Evolutionary conservation across 331 rosid species (phyloP), one percentile per base, ranked within the genome.

Genomic region (Erythrophleum ivorense): DNA sequence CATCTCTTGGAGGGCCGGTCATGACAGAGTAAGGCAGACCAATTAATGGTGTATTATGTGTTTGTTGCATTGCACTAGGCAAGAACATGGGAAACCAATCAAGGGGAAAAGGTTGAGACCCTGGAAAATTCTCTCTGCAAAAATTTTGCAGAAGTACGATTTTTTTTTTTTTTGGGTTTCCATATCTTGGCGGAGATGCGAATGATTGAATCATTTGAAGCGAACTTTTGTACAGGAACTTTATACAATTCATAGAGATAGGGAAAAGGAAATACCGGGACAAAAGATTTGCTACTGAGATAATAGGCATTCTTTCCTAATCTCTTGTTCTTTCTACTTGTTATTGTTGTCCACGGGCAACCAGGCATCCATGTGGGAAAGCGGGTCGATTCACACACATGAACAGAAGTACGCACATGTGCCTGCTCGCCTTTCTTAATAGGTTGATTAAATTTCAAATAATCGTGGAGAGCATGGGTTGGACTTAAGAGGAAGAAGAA

Each of bases 1-100:
- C 86, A 83, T 90, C 83, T 94, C 49, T 67, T 89, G 80, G 89
- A 78, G 87, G 82, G 79, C 11, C 63, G 58, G 29, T 80, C 68
- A 46, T 86, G 78, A 82, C 68, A 11, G 49, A 43, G 38, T 54
- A 33, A 40, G 16, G 58, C 21, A 55, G 64, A 34, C 43, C 43
- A 63, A 33, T 7, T 49, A 21, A 7, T 21, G 4, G 38, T 11
- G 36, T 43, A 45, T 21, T 46, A 24, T 69, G 55, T 12, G 19
- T 11, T 38, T 15, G 80, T 76, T 82, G 29, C 68, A 59, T 50
- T 76, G 63, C 76, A 48, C 41, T 11, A n/a, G 54, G 29, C 49
- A 60, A 31, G 48, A 76, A 41, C 49, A 81, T 65, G 67, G 75
- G 9, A 24, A 63, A 54, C 36, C 29, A 9, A 67, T 69, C 55